Evolutionary conservation across 257 asterid species (phyloP).

Genomic region (Penstemon barbatus): DNA sequence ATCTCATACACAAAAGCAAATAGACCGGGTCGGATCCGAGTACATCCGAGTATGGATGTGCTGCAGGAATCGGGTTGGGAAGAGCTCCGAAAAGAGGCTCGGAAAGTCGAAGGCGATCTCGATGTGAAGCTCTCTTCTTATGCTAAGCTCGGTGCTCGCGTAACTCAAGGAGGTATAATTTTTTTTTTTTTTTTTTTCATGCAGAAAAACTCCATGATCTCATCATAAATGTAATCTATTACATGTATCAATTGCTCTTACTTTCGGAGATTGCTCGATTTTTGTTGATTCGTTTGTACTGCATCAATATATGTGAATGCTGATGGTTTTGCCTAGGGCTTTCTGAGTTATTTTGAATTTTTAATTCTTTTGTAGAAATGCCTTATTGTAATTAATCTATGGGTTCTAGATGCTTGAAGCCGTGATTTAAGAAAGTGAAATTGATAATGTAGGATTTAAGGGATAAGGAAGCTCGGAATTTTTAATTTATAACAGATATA

Average conservation of each 20-base stretch:
- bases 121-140: slow-evolving; percentile 96
- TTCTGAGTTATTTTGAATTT: too few species aligned
- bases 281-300: too few species aligned
- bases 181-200: too few species aligned
- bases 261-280: too few species aligned
- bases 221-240: too few species aligned
- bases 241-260: too few species aligned
- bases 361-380: neutral
- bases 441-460: slow-evolving; percentile 15
- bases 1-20: too few species aligned
- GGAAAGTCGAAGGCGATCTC: slow-evolving; percentile 96
- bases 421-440: slow-evolving; percentile 11
- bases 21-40: too few species aligned
- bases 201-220: too few species aligned
- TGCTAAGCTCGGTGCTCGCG: slow-evolving; percentile 89
- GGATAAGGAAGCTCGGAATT: neutral
- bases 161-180: slow-evolving; percentile 67
- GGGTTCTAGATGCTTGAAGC: slow-evolving; percentile 19
- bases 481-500: neutral
- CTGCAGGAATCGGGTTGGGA: slow-evolving; percentile 98
- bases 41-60: slow-evolving; percentile 58
- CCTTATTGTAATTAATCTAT: slow-evolving; percentile 14
- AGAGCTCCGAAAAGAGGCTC: slow-evolving; percentile 93
- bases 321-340: too few species aligned
- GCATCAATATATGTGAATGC: too few species aligned